These are phyloP conservation scores for Calonectria henricotiae DNA, from an alignment of 2,329 filamentous ascomycete species.

Conservation along the genomic window DNA sequence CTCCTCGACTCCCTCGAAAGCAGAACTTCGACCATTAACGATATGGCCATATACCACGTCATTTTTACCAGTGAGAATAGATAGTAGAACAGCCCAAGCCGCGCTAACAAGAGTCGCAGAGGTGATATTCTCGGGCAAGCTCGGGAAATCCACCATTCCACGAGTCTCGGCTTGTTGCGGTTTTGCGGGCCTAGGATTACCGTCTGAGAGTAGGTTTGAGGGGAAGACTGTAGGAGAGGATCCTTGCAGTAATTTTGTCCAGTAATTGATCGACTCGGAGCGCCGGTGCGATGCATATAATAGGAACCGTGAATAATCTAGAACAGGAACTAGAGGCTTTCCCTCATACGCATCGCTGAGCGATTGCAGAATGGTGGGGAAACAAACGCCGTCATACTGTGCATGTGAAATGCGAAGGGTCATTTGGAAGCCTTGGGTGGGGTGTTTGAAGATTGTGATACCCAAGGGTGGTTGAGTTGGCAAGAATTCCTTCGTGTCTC, in stretches of 20 bases:
- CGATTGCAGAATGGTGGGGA: constrained; percentile 59
- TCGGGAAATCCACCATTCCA: constrained; percentile 35
- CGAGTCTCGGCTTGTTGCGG: constrained; percentile 5
- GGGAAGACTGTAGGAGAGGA: constrained; percentile 52
- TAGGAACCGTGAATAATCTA: constrained; percentile 49
- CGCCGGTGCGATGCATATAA: not conserved
- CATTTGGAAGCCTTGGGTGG: constrained; percentile 41
- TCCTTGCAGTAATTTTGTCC: constrained; percentile 61
- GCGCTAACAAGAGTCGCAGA: constrained; percentile 47
- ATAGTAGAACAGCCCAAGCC: constrained; percentile 51
- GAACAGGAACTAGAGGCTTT: not conserved
- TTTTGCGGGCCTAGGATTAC: constrained; percentile 47
- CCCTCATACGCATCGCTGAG: not conserved
- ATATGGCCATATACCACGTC: not conserved
- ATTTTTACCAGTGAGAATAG: constrained; percentile 36
- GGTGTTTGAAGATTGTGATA: constrained; percentile 42
- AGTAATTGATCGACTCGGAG: constrained; percentile 56
- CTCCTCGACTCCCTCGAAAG: not conserved
- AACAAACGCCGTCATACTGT: constrained; percentile 65
- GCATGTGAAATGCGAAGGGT: constrained; percentile 62
- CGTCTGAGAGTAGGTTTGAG: constrained; percentile 48
- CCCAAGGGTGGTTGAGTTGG: constrained; percentile 35
- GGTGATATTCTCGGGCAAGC: not conserved
- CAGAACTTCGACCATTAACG: not conserved
- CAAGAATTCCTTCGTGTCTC: constrained; percentile 17